Conservation (phyloP, 768 basidiomycete species). For the Leccinum uliginosum region DNA sequence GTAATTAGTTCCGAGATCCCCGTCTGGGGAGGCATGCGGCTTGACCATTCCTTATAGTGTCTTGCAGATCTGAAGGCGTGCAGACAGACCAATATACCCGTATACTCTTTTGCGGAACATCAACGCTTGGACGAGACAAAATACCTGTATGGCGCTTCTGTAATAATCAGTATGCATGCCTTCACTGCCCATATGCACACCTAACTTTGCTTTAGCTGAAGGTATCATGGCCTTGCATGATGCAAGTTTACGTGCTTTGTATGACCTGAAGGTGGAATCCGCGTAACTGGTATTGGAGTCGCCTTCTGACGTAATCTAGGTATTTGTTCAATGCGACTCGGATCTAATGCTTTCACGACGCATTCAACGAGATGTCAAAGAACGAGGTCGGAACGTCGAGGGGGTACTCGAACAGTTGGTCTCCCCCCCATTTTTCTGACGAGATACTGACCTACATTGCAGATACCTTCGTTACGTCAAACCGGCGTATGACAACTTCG, state of each 20-base stretch:
- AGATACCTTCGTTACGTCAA: conserved; percentile 95
- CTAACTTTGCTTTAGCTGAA: conserved; percentile 51
- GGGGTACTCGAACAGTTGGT: conserved; percentile 86
- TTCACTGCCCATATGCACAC: neutral
- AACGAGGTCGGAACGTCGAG: conserved; percentile 79
- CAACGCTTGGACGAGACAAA: conserved; percentile 75
- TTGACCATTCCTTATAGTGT: conserved; percentile 47
- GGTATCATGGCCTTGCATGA: conserved; percentile 91
- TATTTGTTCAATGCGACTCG: conserved; percentile 91
- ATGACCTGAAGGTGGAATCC: conserved; percentile 81
- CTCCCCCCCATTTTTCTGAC: neutral
- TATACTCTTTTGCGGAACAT: conserved; percentile 92
- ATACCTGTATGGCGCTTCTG: conserved; percentile 89
- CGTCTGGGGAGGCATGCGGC: neutral
- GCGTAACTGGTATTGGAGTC: neutral
- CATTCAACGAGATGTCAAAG: conserved; percentile 80
- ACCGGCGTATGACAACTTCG: conserved; percentile 90
- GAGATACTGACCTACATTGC: conserved; percentile 6
- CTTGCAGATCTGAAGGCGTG: conserved; percentile 81
- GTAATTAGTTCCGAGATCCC: conserved; percentile 39
- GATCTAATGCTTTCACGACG: conserved; percentile 97
- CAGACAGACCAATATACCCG: conserved; percentile 81
- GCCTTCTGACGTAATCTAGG: conserved; percentile 33
- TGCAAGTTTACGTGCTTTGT: conserved; percentile 68
- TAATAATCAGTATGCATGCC: conserved; percentile 68